phyloP scores from a whole-genome alignment of 495 filamentous ascomycete species.

The Tuber indicum region DNA sequence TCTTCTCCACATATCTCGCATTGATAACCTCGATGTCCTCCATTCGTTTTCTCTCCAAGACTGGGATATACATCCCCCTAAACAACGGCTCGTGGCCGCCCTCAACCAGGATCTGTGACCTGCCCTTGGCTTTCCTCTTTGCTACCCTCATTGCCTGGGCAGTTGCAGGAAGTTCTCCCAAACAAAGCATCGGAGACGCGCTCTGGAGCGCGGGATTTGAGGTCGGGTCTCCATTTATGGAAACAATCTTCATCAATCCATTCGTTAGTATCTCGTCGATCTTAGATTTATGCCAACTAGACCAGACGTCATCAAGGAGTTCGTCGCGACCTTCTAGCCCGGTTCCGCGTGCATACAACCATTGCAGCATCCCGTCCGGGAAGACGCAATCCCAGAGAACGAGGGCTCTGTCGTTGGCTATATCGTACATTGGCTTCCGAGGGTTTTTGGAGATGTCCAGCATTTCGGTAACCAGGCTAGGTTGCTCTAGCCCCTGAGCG shows the following conservation, averaged over 20 bases:
- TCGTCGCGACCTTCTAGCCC: constrained; percentile 53
- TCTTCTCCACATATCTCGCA: constrained; percentile 65
- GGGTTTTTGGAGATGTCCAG: constrained; percentile 65
- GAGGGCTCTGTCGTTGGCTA: constrained; percentile 80
- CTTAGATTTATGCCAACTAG: constrained; percentile 71
- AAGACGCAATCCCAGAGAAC: constrained; percentile 96
- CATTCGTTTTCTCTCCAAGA: constrained; percentile 60
- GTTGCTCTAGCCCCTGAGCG: constrained; percentile 79
- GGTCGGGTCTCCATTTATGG: constrained; percentile 28
- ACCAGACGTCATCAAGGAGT: constrained; percentile 69
- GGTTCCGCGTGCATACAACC: constrained; percentile 57
- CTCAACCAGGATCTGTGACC: constrained; percentile 59
- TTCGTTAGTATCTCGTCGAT: constrained; percentile 79
- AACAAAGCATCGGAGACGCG: background rate
- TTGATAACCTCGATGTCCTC: constrained; percentile 66
- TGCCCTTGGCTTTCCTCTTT: constrained; percentile 43
- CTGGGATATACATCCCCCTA: constrained; percentile 62
- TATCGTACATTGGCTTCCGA: constrained; percentile 70
- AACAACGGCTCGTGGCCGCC: constrained; percentile 57
- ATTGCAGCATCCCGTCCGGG: constrained; percentile 68
- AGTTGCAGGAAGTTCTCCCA: background rate
- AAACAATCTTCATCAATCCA: constrained; percentile 58
- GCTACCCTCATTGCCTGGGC: constrained; percentile 15
- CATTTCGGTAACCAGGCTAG: constrained; percentile 62
- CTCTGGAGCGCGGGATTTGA: background rate